Base-by-base conservation (phyloP, 169 alveolate genomes). In the Eimeria mitis region DNA sequence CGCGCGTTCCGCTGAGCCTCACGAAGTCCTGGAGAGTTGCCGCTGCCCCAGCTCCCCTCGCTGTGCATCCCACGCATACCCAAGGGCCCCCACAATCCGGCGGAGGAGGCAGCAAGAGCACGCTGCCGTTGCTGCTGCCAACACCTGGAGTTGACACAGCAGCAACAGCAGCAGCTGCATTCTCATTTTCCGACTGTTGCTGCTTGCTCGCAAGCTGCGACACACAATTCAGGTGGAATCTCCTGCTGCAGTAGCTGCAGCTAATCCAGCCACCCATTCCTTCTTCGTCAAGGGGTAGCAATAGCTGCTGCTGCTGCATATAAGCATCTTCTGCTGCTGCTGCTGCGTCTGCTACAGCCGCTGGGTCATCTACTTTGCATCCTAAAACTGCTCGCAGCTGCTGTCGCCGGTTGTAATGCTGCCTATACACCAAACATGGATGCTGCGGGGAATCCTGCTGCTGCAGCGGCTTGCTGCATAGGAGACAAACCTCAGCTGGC, bases 401-500 rank as follows among this genome's bases (percentile, higher is more conserved):
- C 94, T 89, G 94, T 87, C 73, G 87, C 85, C 85, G 73, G 84
- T 89, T 70, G 63, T 70, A 89, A 75, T 68, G 94, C 75, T 70
- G 87, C 40, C 94, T 65, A 52, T 70, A 70, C 94, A 70, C 94
- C 87, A 65, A 16, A 47, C 84, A 70, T 11, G 85, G 87, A 68
- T 70, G 94, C 85, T 89, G 94, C 87, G 84, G 94, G 73, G 94
- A 68, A 87, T 89, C 94, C 40, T 70, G 94, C 87, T 89, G 94
- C 73, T 70, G 94, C 85, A 65, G 94, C 85, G 94, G 94, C 79
- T 65, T 70, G 65, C 92, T 88, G 94, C 96, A 92, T 31, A 92
- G 88, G 31, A 92, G 96, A 52, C 96, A 92, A 34, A 92, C 96
- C n/a, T 92, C 94, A 8, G 96, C 92, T n/a, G 96, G 89, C 44